Conservation (phyloP, 2,329 filamentous ascomycete species). For the Blumeria hordei region DNA sequence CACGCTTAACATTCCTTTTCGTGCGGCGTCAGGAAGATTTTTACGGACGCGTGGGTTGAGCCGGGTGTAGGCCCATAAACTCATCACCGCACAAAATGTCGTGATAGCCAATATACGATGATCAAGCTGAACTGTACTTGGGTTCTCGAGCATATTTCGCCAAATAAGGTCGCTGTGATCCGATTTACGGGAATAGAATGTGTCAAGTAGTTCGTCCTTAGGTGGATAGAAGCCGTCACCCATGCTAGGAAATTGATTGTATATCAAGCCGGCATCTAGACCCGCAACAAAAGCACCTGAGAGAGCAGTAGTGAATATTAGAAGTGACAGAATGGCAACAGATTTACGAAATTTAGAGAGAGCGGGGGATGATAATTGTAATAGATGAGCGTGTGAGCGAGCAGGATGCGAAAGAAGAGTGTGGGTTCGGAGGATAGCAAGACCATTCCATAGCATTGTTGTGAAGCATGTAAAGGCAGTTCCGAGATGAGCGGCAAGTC, state of each 20-base stretch:
- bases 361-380: conserved; percentile 38
- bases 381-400: conserved; percentile 32
- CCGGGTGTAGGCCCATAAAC: conserved; percentile 60
- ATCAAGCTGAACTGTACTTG: conserved; percentile 81
- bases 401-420: conserved; percentile 44
- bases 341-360: conserved; percentile 50
- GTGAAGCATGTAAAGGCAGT: conserved; percentile 84
- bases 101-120: conserved; percentile 80
- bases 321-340: conserved; percentile 41
- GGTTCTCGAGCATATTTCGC: conserved; percentile 96
- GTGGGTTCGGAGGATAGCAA: conserved; percentile 59
- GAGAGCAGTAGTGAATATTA: conserved; percentile 79
- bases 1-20: conserved; percentile 50
- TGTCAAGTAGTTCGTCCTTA: conserved; percentile 57
- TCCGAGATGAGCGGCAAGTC: conserved; percentile 68
- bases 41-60: conserved; percentile 29
- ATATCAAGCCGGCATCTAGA: conserved; percentile 87
- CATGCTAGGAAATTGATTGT: conserved; percentile 98
- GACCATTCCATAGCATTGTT: conserved; percentile 78
- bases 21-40: conserved; percentile 36
- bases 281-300: conserved; percentile 86
- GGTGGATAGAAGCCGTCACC: conserved; percentile 64
- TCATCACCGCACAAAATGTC: conserved; percentile 60
- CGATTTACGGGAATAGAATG: conserved; percentile 58
- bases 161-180: conserved; percentile 75